These are phyloP conservation scores for Phytopythium delawarense DNA, from an alignment of 352 stramenopile genomes.

Conservation along the genomic window DNA sequence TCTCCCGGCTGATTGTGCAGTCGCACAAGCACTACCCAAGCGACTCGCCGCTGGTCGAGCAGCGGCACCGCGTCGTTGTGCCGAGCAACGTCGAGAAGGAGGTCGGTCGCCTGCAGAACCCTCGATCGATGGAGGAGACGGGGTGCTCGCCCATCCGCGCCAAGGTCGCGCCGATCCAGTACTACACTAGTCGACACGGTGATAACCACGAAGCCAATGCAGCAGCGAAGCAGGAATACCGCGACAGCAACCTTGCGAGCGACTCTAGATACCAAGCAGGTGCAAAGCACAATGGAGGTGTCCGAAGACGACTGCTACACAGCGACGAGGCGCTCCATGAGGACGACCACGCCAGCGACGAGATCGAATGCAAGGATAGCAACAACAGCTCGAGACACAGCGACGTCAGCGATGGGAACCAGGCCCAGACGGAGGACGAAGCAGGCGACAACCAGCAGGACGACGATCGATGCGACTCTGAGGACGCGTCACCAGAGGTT, in stretches of 20 bases:
- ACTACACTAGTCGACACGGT: not conserved
- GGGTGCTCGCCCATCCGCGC: slow-evolving; percentile 5
- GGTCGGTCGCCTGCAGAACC: not conserved
- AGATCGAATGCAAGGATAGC: slow-evolving; percentile 18
- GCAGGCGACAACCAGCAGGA: slow-evolving; percentile 15
- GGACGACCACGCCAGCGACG: not conserved
- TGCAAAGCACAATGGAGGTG: not conserved
- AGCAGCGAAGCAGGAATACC: slow-evolving; percentile 29
- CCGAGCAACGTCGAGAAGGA: not conserved
- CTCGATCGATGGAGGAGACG: slow-evolving; percentile 16
- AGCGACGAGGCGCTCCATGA: not conserved
- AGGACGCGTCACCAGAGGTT: not conserved
- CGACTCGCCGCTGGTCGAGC: slow-evolving; percentile 7
- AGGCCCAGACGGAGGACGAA: slow-evolving; percentile 29
- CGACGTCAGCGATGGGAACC: slow-evolving; percentile 33
- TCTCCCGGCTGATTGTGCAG: slow-evolving; percentile 38
- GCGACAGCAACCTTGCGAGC: slow-evolving; percentile 17
- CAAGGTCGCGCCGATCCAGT: slow-evolving; percentile 6
- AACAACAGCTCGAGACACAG: slow-evolving; percentile 13
- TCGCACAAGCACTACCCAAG: slow-evolving; percentile 22
- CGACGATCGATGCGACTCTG: slow-evolving; percentile 1
- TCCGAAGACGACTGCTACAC: not conserved
- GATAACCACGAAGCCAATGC: slow-evolving; percentile 1
- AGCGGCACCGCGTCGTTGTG: slow-evolving; percentile 1
- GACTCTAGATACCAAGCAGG: not conserved